Evolutionary conservation across 148 eudicot species (phyloP), one percentile per base, ranked within the genome.

Genomic region (Beta vulgaris): DNA sequence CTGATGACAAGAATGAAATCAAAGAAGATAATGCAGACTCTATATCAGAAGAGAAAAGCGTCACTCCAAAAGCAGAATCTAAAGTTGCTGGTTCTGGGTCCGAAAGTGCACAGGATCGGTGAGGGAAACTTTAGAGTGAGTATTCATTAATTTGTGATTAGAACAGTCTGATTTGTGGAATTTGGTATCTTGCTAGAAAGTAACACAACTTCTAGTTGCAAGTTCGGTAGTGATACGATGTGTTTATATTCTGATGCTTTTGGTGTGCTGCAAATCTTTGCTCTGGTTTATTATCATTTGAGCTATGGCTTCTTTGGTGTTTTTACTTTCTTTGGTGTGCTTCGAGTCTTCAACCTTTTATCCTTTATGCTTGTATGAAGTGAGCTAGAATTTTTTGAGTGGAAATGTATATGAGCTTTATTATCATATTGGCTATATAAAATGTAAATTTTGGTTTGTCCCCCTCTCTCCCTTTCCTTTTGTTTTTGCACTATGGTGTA

Each of bases 41-140:
- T 43, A 82, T 76, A 28, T 80, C 85, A 31, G 85, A 73, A 32
- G 86, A 83, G 37, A 84, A 81, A 51, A 84, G 69, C 34, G 61
- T 31, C 35, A 31, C 44, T 42, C 37, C 62, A 31, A 60, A 81
- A 76, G 57, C 75, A 26, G 76, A 74, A 18, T 80, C 72, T 16
- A 76, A 65, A 71, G 59, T 28, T 40, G 48, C 35, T 80, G 71
- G 39, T 62, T 42, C 77, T 18, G 72, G 28, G 19, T 16, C 69
- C 12, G 69, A 75, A 37, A 31, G 26, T 51, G 76, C 43, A 15
- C 71, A 48, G 48, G 82, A 58, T 54, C 71, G 76, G 63, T 74
- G 74, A 79, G 46, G 10, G 31, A 61, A 18, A 3, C 7, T 37
- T 40, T 28, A 31, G 53, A 23, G 37, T 60, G 76, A 11, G 16